Conservation (phyloP, 345 rosid species). For the Bruguiera parviflora region DNA sequence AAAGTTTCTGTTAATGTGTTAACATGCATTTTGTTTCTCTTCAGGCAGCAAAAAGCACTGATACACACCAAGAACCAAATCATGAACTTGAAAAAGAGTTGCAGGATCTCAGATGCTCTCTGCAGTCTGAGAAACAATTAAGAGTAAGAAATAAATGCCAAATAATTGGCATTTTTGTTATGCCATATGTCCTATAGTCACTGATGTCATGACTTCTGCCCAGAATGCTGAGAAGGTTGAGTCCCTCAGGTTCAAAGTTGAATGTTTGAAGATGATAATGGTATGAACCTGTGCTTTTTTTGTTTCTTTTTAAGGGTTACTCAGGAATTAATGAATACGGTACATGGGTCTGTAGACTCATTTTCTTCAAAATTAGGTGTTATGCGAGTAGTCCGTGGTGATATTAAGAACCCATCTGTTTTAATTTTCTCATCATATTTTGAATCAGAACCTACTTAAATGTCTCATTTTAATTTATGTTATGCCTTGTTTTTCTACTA, state of each 20-base stretch:
- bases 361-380: neutral
- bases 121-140: constrained; percentile 4
- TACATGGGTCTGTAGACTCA: too few species aligned
- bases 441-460: neutral
- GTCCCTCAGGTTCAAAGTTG: constrained; percentile 47
- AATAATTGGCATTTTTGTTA: neutral
- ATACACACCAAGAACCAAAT: neutral
- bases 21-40: neutral
- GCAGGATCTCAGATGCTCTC: constrained; percentile 11
- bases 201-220: constrained; percentile 30
- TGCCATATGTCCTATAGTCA: constrained; percentile 5
- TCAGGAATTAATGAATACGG: neutral
- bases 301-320: neutral
- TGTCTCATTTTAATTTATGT: constrained; percentile 3
- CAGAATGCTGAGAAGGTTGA: constrained; percentile 45
- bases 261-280: constrained; percentile 56
- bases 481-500: constrained; percentile 5
- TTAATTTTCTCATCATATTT: neutral
- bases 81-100: neutral
- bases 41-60: constrained; percentile 9
- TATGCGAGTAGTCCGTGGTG: neutral
- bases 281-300: neutral
- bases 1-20: constrained; percentile 28
- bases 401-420: too few species aligned
- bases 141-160: constrained; percentile 1